These are phyloP conservation scores for Pseudonitzschia multiseries DNA, from an alignment of 108 stramenopile species.

Conservation along the genomic window DNA sequence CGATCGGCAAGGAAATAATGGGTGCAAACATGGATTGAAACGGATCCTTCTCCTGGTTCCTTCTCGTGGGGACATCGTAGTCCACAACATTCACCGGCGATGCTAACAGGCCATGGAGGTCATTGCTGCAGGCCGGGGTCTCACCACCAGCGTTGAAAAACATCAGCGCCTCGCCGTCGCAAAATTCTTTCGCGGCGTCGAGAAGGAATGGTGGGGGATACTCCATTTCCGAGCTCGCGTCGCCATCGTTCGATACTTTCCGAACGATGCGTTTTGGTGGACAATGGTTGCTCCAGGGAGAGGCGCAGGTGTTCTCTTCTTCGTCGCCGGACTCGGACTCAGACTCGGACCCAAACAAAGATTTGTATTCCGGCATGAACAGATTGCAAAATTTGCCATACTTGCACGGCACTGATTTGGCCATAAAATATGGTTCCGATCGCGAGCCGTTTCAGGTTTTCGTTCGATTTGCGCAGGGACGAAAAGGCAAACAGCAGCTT, in stretches of 20 bases:
- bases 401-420: constrained; percentile 47
- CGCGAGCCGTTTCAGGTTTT: constrained; percentile 37
- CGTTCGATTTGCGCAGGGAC: neutral
- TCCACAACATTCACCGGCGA: neutral
- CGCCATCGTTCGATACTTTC: no score
- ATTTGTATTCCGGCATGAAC: constrained; percentile 29
- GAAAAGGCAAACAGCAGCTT: constrained; percentile 22
- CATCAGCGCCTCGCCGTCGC: constrained; percentile 19
- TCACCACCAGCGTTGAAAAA: neutral
- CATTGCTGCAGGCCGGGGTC: neutral
- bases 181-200: constrained; percentile 42
- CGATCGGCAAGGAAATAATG: constrained; percentile 24
- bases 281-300: constrained; percentile 49
- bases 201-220: constrained; percentile 43
- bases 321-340: no score
- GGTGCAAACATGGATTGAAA: constrained; percentile 34
- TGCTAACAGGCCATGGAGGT: neutral
- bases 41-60: constrained; percentile 38
- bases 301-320: constrained; percentile 30
- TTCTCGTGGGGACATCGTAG: constrained; percentile 42
- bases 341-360: neutral
- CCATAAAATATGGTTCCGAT: constrained; percentile 55
- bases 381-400: constrained; percentile 45
- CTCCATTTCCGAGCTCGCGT: constrained; percentile 9
- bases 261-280: constrained; percentile 32